A percentile compares a stretch with the other conserved stretches of the same genome.
phyloP scores from a whole-genome alignment of 768 basidiomycete genomes.

The Leucogyrophana mollusca region DNA sequence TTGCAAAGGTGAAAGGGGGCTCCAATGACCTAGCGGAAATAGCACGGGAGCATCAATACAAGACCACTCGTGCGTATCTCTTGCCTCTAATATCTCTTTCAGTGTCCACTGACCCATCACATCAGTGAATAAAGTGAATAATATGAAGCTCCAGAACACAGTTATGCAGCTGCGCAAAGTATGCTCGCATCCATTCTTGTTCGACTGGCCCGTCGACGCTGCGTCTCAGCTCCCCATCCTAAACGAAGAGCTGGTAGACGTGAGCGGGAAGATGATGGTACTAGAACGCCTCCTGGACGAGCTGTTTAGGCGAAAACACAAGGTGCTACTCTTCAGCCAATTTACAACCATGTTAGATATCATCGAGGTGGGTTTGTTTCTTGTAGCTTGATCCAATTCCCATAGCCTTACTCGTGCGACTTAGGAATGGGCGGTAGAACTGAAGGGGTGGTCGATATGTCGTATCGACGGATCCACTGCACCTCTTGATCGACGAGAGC shows the following conservation, averaged over 20 bases:
- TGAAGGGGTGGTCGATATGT: slow-evolving; percentile 81
- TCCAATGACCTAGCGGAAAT: slow-evolving; percentile 50
- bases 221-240: slow-evolving; percentile 42
- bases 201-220: slow-evolving; percentile 77
- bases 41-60: slow-evolving; percentile 56
- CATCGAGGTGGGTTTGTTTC: slow-evolving; percentile 62
- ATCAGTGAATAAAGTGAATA: slow-evolving; percentile 81
- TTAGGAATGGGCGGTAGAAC: slow-evolving; percentile 84
- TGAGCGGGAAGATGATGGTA: slow-evolving; percentile 97
- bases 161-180: slow-evolving; percentile 98
- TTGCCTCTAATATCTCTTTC: slow-evolving; percentile 1
- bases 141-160: slow-evolving; percentile 90
- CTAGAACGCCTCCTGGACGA: slow-evolving; percentile 85
- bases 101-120: neutral
- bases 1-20: slow-evolving; percentile 33
- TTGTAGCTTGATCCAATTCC: neutral
- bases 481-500: slow-evolving; percentile 76
- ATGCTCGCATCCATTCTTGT: slow-evolving; percentile 89
- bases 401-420: slow-evolving; percentile 1
- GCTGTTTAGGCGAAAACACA: slow-evolving; percentile 77
- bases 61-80: slow-evolving; percentile 54
- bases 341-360: slow-evolving; percentile 97
- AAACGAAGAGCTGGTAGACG: slow-evolving; percentile 72
- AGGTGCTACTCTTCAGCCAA: slow-evolving; percentile 87
- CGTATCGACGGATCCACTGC: slow-evolving; percentile 89